Evolutionary conservation across 1,139 yeast genomes (phyloP).

Genomic region (Yamadazyma aaseri): DNA sequence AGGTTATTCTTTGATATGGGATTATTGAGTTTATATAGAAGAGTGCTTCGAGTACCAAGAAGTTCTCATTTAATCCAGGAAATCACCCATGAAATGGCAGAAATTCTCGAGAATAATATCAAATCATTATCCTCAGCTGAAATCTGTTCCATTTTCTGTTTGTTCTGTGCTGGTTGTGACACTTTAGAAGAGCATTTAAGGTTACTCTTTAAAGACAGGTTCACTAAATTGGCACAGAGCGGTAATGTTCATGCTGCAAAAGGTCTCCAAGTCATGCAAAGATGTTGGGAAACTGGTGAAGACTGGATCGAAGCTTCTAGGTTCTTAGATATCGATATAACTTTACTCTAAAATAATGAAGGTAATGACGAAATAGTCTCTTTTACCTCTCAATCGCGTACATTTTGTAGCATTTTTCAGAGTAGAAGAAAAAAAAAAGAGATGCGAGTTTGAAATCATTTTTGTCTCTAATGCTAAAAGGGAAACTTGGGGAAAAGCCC

Average conservation of each 20-base stretch:
- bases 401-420: no score
- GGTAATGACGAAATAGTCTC: no score
- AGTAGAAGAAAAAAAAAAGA: no score
- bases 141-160: conserved; percentile 53
- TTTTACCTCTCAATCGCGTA: no score
- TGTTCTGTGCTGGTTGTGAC: conserved; percentile 63
- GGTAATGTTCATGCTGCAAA: conserved; percentile 52
- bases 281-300: conserved; percentile 57
- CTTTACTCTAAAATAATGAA: conserved; percentile 42
- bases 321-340: conserved; percentile 44
- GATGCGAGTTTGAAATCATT: neutral
- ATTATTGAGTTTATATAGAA: conserved; percentile 52
- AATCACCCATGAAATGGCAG: conserved; percentile 43
- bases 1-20: conserved; percentile 56
- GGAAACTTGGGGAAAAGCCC: conserved; percentile 15
- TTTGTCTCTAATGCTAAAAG: conserved; percentile 1
- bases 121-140: conserved; percentile 52
- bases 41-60: conserved; percentile 51
- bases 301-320: conserved; percentile 57
- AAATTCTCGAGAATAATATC: conserved; percentile 33
- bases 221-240: conserved; percentile 34
- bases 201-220: conserved; percentile 35
- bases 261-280: conserved; percentile 48
- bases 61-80: conserved; percentile 46
- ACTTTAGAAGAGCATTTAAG: conserved; percentile 35